Evolutionary conservation across 106 monocot genomes (phyloP).

Genomic region (Amphibolis antarctica): DNA sequence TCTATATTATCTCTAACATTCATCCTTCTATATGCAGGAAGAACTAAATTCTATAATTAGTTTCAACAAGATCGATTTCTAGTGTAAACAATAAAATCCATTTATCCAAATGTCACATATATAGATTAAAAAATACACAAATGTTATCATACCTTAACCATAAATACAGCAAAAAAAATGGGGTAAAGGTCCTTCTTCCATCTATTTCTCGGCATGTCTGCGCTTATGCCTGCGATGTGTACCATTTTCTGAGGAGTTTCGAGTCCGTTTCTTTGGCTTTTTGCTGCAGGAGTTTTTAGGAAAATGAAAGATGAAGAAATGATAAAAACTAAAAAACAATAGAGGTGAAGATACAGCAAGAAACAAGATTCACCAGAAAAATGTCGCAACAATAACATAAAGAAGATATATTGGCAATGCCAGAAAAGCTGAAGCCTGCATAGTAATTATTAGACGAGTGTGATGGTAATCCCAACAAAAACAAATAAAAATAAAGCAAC

Average conservation of each 20-base stretch:
- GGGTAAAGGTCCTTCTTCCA: neutral
- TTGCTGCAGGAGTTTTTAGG: slow-evolving; percentile 11
- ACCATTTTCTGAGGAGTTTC: slow-evolving; percentile 3
- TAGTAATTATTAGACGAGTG: neutral
- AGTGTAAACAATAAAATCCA: too few species aligned
- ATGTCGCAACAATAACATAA: slow-evolving; percentile 20
- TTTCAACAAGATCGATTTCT: too few species aligned
- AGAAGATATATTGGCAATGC: slow-evolving; percentile 39
- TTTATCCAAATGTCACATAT: too few species aligned
- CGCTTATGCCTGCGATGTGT: slow-evolving; percentile 27
- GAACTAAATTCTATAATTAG: too few species aligned
- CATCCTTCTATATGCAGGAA: too few species aligned
- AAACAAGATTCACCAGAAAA: slow-evolving; percentile 25
- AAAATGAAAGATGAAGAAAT: neutral
- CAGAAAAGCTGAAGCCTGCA: slow-evolving; percentile 45
- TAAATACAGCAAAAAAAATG: slow-evolving; percentile 2
- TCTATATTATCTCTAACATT: too few species aligned
- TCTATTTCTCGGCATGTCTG: slow-evolving; percentile 37
- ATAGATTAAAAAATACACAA: too few species aligned
- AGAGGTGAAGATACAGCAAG: neutral
- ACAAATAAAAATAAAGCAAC: neutral
- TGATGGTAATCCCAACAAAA: neutral
- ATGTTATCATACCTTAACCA: neutral
- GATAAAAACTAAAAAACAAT: neutral
- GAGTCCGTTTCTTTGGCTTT: slow-evolving; percentile 11